Base-by-base conservation (phyloP, 176 grass and related monocot species). In the Aegilops tauschii region DNA sequence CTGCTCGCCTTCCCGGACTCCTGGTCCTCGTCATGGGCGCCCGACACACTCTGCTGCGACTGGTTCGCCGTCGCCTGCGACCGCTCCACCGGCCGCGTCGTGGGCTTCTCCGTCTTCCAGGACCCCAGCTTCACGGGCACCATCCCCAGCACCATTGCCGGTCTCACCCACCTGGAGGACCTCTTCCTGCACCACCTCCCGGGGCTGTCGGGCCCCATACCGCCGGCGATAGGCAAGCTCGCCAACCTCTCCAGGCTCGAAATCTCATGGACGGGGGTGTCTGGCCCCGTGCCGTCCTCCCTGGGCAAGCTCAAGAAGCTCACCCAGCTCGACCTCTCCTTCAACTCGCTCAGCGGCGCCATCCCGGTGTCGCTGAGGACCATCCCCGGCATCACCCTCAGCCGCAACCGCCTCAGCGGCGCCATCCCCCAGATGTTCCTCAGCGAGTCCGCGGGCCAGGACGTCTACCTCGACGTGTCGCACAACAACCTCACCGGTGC, bases 401-500 rank as follows among this genome's bases (percentile, higher is more conserved):
- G 39, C 70, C 70, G 70, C 39, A 73, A 73, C 70, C 70, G n/a
- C 39, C 70, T 73, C 70, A 23, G 11, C 39, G 70, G 70, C n/a
- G 5, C n/a, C 5, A 12, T 73, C n/a, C 70, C 70, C 12, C 5
- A 12, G 12, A 44, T 45, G 70, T 27, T 73, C 56, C 40, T 85
- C 76, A 20, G 66, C 65, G 62, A n/a, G 1, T 5, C 69, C 1
- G 16, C 30, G 5, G 83, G 3, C 65, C 70, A 28, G 70, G 37
- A 73, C 37, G 77, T 45, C 0, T 92, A 88, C 82, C 92, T 97
- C 40, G 12, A 61, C 34, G 84, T 95, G 16, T 89, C 88, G 14
- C 85, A 92, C 79, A 97, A 94, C 86, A 90, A 92, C 88, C 56
- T 97, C 75, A 80, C 90, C 36, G 92, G 94, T 11, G 1, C 4